phyloP scores from a whole-genome alignment of 768 basidiomycete genomes.

The Mycena rebaudengoi region DNA sequence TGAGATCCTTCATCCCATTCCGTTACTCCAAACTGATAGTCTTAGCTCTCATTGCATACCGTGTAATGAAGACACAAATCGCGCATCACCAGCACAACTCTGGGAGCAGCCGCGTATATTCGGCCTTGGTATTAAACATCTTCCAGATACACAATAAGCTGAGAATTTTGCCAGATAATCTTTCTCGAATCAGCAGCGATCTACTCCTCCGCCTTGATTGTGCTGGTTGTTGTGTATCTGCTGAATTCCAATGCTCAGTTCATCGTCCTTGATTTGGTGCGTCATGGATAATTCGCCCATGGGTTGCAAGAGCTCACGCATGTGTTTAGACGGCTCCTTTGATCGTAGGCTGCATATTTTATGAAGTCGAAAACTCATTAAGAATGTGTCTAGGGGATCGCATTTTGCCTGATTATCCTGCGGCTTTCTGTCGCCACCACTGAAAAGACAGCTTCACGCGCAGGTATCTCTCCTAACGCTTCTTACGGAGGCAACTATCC shows the following conservation, averaged over 20 bases:
- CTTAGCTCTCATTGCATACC: constrained; percentile 16
- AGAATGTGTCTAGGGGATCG: too few species aligned
- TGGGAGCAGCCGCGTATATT: neutral
- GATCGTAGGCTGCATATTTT: too few species aligned
- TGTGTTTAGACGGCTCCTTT: too few species aligned
- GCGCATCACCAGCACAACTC: neutral
- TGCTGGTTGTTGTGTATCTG: constrained; percentile 6
- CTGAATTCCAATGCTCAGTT: constrained; percentile 11
- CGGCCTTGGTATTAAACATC: constrained; percentile 7
- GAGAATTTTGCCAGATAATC: neutral
- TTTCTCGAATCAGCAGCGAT: constrained; percentile 18
- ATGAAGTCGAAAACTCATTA: too few species aligned
- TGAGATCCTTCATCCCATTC: neutral
- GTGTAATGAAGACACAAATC: neutral
- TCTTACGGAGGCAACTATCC: too few species aligned
- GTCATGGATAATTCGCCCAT: too few species aligned
- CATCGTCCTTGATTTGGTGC: constrained; percentile 17
- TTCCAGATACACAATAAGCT: neutral
- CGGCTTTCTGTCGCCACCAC: too few species aligned
- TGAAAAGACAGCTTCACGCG: too few species aligned
- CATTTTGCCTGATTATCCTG: too few species aligned
- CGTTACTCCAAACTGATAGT: neutral
- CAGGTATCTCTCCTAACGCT: too few species aligned
- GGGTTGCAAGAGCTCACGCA: too few species aligned
- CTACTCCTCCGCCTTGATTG: constrained; percentile 9